These are phyloP conservation scores for Gloeopeniophorella convolvens DNA, from an alignment of 768 basidiomycete species.

Conservation along the genomic window DNA sequence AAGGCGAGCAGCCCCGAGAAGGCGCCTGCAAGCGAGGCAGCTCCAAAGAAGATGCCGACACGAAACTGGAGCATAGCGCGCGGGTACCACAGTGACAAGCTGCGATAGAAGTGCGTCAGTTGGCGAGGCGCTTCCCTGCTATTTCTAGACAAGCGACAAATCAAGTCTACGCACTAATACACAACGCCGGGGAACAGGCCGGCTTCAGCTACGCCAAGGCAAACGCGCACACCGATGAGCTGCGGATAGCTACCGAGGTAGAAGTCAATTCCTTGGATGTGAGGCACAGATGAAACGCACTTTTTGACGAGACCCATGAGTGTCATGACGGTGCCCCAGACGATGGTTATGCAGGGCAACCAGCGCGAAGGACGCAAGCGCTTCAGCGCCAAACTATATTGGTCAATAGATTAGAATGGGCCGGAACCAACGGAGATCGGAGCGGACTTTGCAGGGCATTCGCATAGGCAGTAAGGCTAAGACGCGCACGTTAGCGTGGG, in stretches of 20 bases:
- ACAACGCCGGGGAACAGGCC: constrained; percentile 69
- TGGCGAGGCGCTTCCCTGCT: no score
- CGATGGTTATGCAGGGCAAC: constrained; percentile 60
- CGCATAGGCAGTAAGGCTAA: constrained; percentile 55
- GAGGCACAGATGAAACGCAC: constrained; percentile 33
- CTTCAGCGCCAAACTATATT: constrained; percentile 44
- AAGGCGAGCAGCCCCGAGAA: constrained; percentile 30
- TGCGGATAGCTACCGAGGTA: constrained; percentile 45
- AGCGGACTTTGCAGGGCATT: constrained; percentile 63
- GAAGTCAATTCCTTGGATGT: not conserved
- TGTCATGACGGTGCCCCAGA: constrained; percentile 62
- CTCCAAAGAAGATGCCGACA: constrained; percentile 31
- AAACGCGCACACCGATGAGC: constrained; percentile 50
- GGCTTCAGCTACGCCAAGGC: constrained; percentile 61
- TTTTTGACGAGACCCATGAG: constrained; percentile 64
- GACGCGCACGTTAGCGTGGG: not conserved
- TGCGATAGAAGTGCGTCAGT: not conserved
- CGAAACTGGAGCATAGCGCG: constrained; percentile 28
- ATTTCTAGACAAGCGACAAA: not conserved
- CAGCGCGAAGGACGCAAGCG: constrained; percentile 61
- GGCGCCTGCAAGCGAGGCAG: constrained; percentile 28
- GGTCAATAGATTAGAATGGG: not conserved
- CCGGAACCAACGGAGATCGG: not conserved
- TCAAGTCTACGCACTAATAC: constrained; percentile 48
- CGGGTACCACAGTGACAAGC: constrained; percentile 32